Evolutionary conservation across 2,329 filamentous ascomycete species (phyloP).

Genomic region (Pseudogymnoascus pannorum): DNA sequence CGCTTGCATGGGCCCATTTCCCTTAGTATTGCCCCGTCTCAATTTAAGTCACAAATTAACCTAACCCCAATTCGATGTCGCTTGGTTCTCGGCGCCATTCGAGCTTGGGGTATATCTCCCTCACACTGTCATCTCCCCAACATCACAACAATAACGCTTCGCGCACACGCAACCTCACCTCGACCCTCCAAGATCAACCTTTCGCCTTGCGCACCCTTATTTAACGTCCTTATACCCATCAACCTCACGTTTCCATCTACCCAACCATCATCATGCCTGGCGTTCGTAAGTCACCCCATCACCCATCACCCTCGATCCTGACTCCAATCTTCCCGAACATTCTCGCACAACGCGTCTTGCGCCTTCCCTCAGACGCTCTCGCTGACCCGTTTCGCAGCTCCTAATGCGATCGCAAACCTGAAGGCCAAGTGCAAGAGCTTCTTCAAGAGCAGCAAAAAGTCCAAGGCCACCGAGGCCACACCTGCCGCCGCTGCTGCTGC

Average conservation of each 20-base stretch:
- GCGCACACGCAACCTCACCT: not conserved
- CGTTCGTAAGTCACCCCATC: constrained; percentile 23
- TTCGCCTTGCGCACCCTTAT: not conserved
- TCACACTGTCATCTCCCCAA: constrained; percentile 7
- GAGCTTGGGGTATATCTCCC: constrained; percentile 1
- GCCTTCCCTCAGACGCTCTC: not conserved
- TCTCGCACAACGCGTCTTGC: not conserved
- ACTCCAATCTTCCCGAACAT: not conserved
- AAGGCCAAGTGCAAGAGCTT: constrained; percentile 28
- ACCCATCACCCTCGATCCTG: constrained; percentile 6
- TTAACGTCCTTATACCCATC: not conserved
- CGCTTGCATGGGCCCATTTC: not conserved
- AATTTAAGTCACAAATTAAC: constrained; percentile 7
- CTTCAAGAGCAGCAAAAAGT: constrained; percentile 23
- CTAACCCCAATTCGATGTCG: not conserved
- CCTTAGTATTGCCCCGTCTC: constrained; percentile 2
- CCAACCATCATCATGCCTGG: constrained; percentile 23
- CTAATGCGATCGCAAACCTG: constrained; percentile 24
- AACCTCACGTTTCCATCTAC: not conserved
- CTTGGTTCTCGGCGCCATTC: constrained; percentile 3
- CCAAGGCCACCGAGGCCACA: constrained; percentile 20
- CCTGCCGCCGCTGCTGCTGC: constrained; percentile 14
- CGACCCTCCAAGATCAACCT: not conserved
- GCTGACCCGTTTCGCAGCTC: constrained; percentile 19
- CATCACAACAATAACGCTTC: not conserved